Conservation (phyloP, 768 basidiomycete genomes). For the Rubroboletus satanas region DNA sequence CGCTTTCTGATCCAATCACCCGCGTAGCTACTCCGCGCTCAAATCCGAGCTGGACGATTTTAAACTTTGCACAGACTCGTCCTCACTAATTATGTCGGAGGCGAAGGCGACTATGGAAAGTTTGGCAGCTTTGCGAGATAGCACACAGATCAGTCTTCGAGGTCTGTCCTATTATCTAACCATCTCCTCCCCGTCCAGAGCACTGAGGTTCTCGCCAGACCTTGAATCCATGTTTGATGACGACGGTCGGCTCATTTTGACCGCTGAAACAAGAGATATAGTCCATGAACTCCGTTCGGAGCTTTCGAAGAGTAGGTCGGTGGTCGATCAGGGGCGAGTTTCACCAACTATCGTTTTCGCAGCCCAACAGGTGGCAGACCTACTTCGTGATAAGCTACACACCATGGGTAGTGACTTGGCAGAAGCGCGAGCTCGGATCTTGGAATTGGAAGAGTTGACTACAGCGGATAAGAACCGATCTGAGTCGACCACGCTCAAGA, state of each 20-base stretch:
- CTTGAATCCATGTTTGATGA: slow-evolving; percentile 29
- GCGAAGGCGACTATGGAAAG: slow-evolving; percentile 27
- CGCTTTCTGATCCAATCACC: background rate
- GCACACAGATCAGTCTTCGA: slow-evolving; percentile 20
- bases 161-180: slow-evolving; percentile 17
- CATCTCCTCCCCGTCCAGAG: background rate
- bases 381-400: slow-evolving; percentile 46
- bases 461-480: slow-evolving; percentile 21
- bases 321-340: background rate
- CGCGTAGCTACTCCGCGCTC: slow-evolving; percentile 27
- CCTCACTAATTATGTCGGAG: slow-evolving; percentile 19
- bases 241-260: slow-evolving; percentile 25
- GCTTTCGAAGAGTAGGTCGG: slow-evolving; percentile 32
- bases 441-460: slow-evolving; percentile 34
- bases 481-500: slow-evolving; percentile 18
- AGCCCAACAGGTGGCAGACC: slow-evolving; percentile 48
- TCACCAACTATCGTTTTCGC: slow-evolving; percentile 6
- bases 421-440: slow-evolving; percentile 38
- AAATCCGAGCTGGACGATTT: slow-evolving; percentile 30
- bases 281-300: slow-evolving; percentile 35
- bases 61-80: slow-evolving; percentile 22
- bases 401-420: slow-evolving; percentile 39
- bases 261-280: slow-evolving; percentile 25
- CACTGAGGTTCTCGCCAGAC: slow-evolving; percentile 13
- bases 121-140: slow-evolving; percentile 22